Conservation (phyloP, 495 filamentous ascomycete species). For the Xylaria nigripes region DNA sequence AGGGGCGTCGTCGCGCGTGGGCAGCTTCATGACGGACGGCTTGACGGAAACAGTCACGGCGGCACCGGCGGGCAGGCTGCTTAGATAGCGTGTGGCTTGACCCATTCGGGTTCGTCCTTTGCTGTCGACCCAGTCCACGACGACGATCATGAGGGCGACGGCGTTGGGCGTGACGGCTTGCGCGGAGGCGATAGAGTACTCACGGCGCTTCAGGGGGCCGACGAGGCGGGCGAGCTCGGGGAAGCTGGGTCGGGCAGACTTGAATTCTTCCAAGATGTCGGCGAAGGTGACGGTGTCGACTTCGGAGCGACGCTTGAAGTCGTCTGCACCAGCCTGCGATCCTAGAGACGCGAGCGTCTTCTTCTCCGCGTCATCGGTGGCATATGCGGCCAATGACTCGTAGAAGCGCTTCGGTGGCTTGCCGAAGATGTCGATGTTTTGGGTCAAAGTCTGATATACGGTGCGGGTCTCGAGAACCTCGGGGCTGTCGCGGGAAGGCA, state of each 20-base stretch:
- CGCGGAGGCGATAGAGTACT: conserved; percentile 95
- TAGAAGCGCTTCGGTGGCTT: conserved; percentile 96
- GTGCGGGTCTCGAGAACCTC: conserved; percentile 77
- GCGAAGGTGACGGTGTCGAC: conserved; percentile 90
- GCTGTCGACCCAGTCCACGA: conserved; percentile 89
- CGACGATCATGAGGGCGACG: conserved; percentile 93
- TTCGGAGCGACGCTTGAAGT: conserved; percentile 91
- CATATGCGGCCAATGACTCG: conserved; percentile 81
- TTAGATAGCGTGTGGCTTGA: conserved; percentile 84
- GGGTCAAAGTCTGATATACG: conserved; percentile 82
- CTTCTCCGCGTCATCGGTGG: conserved; percentile 72
- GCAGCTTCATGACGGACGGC: conserved; percentile 94
- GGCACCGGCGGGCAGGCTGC: conserved; percentile 60
- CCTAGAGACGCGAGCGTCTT: conserved; percentile 67
- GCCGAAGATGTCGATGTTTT: conserved; percentile 96
- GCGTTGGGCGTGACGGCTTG: conserved; percentile 82
- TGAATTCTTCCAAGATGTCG: conserved; percentile 80
- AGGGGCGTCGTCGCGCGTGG: conserved; percentile 71
- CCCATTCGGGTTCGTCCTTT: conserved; percentile 85
- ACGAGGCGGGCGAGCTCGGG: conserved; percentile 87
- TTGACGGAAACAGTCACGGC: conserved; percentile 87
- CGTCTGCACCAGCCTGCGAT: conserved; percentile 74
- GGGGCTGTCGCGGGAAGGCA: conserved; percentile 77
- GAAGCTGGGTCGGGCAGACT: conserved; percentile 81
- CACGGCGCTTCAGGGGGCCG: conserved; percentile 84